phyloP scores from a whole-genome alignment of 2,329 filamentous ascomycete species.

The Nothopassalora personata region DNA sequence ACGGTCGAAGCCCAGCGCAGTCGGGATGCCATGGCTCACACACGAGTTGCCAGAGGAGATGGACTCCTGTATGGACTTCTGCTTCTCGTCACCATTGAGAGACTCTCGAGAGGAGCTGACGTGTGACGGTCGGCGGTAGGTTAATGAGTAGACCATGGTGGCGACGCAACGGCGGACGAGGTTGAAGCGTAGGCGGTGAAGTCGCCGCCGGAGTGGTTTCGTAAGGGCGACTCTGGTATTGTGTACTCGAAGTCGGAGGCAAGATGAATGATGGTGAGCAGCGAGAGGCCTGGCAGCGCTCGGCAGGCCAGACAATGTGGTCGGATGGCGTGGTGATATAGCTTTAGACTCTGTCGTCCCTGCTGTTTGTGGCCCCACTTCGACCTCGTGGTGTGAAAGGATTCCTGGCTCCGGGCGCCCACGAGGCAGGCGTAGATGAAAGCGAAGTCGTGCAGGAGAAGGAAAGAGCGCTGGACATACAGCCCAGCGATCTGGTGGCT shows the following conservation, averaged over 20 bases:
- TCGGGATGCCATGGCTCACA: conserved; percentile 58
- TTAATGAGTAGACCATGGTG: conserved; percentile 45
- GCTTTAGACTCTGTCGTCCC: neutral
- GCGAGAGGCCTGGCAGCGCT: neutral
- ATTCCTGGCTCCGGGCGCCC: neutral
- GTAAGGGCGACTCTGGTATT: neutral
- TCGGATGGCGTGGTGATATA: neutral
- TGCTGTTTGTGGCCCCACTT: neutral
- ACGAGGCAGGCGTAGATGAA: neutral
- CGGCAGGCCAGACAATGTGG: neutral
- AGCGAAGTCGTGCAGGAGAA: neutral
- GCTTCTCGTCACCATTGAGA: conserved; percentile 37
- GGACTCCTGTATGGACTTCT: conserved; percentile 42
- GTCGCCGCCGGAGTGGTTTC: neutral
- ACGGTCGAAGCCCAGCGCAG: conserved; percentile 67
- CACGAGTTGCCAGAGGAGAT: conserved; percentile 41
- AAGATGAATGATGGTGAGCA: neutral
- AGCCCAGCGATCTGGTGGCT: too few species aligned
- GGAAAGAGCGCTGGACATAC: too few species aligned
- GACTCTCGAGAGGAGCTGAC: conserved; percentile 33
- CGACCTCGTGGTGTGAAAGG: neutral
- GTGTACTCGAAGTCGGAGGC: neutral
- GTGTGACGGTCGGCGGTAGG: conserved; percentile 43
- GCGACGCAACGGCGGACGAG: neutral
- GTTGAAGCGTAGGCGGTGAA: neutral